Percentiles rank a stretch among this genome's conserved stretches.
Conservation (phyloP, 257 asterid species). For the Nicotiana undulata region DNA sequence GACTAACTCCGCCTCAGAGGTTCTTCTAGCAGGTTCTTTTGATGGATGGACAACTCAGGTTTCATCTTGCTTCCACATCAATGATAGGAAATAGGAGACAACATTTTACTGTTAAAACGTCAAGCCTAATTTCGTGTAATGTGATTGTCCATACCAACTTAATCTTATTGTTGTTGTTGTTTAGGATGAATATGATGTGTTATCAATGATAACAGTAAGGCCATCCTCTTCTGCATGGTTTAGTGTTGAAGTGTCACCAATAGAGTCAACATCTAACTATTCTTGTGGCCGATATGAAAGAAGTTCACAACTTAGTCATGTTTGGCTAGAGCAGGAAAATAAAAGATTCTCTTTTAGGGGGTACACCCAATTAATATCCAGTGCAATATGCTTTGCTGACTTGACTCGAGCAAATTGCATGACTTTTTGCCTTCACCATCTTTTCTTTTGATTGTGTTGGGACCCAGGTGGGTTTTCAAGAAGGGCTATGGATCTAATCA, state of each 20-base stretch:
- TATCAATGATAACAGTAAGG: neutral
- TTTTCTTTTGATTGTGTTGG: neutral
- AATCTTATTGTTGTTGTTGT: neutral
- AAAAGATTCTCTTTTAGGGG: neutral
- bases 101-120: neutral
- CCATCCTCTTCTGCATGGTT: neutral
- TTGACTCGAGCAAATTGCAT: neutral
- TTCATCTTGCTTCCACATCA: slow-evolving; percentile 2
- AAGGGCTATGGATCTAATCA: neutral
- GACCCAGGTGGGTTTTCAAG: neutral
- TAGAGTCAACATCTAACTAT: neutral
- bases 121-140: neutral
- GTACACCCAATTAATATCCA: neutral
- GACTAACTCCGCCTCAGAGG: slow-evolving; percentile 79
- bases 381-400: slow-evolving; percentile 1
- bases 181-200: neutral
- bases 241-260: neutral
- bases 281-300: neutral
- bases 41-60: slow-evolving; percentile 98
- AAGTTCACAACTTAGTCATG: neutral
- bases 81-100: neutral
- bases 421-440: neutral
- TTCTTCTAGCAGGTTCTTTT: slow-evolving; percentile 70
- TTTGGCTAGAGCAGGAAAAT: neutral
- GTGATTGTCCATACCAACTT: neutral